These are phyloP conservation scores for Phytopythium boreale DNA, from an alignment of 352 stramenopile species.

Conservation along the genomic window DNA sequence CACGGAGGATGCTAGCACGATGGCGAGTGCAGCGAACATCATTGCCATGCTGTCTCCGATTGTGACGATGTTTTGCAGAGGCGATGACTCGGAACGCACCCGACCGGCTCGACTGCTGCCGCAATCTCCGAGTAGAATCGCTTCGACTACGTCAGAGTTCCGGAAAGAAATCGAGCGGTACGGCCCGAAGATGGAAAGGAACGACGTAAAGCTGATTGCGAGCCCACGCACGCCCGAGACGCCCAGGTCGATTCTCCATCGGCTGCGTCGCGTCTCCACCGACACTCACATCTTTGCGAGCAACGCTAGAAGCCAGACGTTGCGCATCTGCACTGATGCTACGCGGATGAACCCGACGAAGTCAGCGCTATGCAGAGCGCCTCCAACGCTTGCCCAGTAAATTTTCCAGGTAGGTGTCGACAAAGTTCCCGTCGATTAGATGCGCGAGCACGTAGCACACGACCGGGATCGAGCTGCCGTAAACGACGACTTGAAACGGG, in stretches of 20 bases:
- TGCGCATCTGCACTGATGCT: constrained; percentile 28
- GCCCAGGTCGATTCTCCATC: constrained; percentile 6
- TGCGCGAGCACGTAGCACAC: constrained; percentile 24
- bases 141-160: constrained; percentile 8
- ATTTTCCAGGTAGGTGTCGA: constrained; percentile 19
- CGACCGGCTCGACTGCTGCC: neutral
- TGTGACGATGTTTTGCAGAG: neutral
- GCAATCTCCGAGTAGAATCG: neutral
- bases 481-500: constrained; percentile 37
- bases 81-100: neutral
- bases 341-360: constrained; percentile 11
- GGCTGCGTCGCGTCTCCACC: constrained; percentile 10
- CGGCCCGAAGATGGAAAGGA: constrained; percentile 20
- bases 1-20: neutral
- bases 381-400: constrained; percentile 16
- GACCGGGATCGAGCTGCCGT: constrained; percentile 30
- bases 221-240: constrained; percentile 13
- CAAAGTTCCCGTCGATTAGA: constrained; percentile 23
- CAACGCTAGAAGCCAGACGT: constrained; percentile 26
- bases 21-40: neutral
- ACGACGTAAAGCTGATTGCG: constrained; percentile 18
- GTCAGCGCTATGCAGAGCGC: constrained; percentile 3
- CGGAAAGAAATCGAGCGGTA: constrained; percentile 16
- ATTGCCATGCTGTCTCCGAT: neutral
- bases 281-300: constrained; percentile 15